Percentiles rank a stretch among this genome's conserved stretches.
Evolutionary conservation across 2,329 filamentous ascomycete genomes (phyloP).

Genomic region (Fusarium tricinctum): DNA sequence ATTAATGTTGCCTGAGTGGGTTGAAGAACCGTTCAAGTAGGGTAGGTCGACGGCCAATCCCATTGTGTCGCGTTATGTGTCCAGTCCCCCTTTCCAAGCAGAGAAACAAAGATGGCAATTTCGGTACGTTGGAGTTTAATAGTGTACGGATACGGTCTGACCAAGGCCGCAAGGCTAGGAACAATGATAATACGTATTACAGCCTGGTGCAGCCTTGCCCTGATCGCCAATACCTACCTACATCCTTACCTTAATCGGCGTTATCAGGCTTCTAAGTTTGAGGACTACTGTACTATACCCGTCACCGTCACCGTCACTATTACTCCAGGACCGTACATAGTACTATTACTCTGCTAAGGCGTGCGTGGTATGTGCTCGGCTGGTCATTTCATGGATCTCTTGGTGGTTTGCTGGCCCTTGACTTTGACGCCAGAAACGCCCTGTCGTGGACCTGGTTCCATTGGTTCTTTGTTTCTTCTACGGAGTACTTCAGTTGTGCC

Average conservation of each 20-base stretch:
- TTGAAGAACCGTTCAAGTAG: background rate
- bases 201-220: conserved; percentile 6
- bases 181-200: conserved; percentile 1
- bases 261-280: conserved; percentile 17
- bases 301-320: conserved; percentile 13
- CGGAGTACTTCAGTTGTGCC: background rate
- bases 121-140: conserved; percentile 13
- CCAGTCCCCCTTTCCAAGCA: background rate
- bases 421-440: conserved; percentile 37
- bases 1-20: conserved; percentile 11
- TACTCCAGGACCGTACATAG: background rate
- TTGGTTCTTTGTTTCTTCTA: conserved; percentile 21
- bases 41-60: background rate
- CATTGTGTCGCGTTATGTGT: background rate
- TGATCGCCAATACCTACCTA: background rate
- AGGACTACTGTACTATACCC: conserved; percentile 2
- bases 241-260: conserved; percentile 2
- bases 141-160: conserved; percentile 17
- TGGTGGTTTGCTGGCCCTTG: conserved; percentile 18
- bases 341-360: conserved; percentile 10
- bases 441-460: conserved; percentile 15
- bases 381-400: conserved; percentile 34
- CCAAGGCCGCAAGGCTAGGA: conserved; percentile 2
- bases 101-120: conserved; percentile 19
- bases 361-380: conserved; percentile 36